Conservation (phyloP, 352 stramenopile species). For the Phytophthora lateralis region DNA sequence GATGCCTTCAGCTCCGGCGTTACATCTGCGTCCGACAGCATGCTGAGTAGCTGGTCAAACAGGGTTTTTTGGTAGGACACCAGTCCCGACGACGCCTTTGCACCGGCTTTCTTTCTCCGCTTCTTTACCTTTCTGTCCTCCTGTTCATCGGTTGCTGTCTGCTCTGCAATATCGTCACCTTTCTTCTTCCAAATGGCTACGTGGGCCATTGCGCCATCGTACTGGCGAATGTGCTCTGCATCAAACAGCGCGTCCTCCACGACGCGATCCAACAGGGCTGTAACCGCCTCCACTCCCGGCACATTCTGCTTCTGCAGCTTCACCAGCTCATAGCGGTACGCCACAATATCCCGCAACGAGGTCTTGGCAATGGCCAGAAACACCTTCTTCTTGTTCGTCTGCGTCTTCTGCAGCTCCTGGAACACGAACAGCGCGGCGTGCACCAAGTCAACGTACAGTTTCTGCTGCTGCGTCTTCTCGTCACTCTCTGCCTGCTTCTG, state of each 20-base stretch:
- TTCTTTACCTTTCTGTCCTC: constrained; percentile 45
- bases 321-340: constrained; percentile 55
- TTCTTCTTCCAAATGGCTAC: constrained; percentile 32
- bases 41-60: constrained; percentile 71
- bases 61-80: constrained; percentile 83
- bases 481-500: background rate
- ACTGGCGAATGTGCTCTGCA: constrained; percentile 75
- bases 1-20: constrained; percentile 47
- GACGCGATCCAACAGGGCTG: constrained; percentile 56
- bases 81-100: constrained; percentile 36
- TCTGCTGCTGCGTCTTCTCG: constrained; percentile 1
- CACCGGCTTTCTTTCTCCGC: constrained; percentile 43
- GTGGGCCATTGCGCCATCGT: constrained; percentile 65
- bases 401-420: constrained; percentile 80
- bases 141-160: constrained; percentile 9
- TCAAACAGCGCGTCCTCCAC: constrained; percentile 82
- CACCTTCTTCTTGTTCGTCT: constrained; percentile 91
- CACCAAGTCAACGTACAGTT: constrained; percentile 49
- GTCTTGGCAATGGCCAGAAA: constrained; percentile 85
- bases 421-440: constrained; percentile 66
- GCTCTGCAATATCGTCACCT: background rate
- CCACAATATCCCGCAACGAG: constrained; percentile 62
- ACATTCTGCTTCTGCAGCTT: constrained; percentile 28
- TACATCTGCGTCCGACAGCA: constrained; percentile 51
- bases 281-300: constrained; percentile 12